Conservation (phyloP, 2,329 filamentous ascomycete genomes). For the Dryadomyces quercus-mongolicae region DNA sequence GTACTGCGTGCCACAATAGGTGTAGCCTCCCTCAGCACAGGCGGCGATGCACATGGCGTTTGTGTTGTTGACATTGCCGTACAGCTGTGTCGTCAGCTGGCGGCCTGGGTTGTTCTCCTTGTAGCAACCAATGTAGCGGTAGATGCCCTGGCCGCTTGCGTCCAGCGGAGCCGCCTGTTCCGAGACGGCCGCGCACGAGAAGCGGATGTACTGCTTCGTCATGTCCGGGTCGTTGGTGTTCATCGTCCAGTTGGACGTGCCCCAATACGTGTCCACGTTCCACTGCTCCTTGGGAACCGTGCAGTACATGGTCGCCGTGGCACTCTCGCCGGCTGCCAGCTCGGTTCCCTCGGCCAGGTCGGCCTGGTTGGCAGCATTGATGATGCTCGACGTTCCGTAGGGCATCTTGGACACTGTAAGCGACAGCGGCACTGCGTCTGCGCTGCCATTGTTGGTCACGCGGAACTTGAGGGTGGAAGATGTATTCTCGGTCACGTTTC, state of each 20-base stretch:
- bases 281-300: constrained; percentile 43
- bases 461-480: constrained; percentile 36
- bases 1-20: constrained; percentile 38
- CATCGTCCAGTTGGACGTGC: constrained; percentile 39
- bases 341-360: constrained; percentile 45
- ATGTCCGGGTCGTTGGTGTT: constrained; percentile 42
- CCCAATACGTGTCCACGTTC: constrained; percentile 38
- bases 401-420: constrained; percentile 51
- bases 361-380: constrained; percentile 40
- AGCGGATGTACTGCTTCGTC: constrained; percentile 39
- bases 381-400: constrained; percentile 39
- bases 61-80: constrained; percentile 27
- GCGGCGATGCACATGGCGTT: constrained; percentile 31
- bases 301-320: constrained; percentile 40
- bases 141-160: constrained; percentile 30
- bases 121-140: constrained; percentile 42
- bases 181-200: constrained; percentile 36
- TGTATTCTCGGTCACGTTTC: constrained; percentile 39
- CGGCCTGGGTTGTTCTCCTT: constrained; percentile 42
- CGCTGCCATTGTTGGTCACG: constrained; percentile 38
- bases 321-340: constrained; percentile 35
- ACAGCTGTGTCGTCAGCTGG: constrained; percentile 32
- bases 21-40: constrained; percentile 23
- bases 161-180: constrained; percentile 39
- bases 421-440: constrained; percentile 35